phyloP scores from a whole-genome alignment of 805 yeast species.

The Wickerhamiella bombiphila region DNA sequence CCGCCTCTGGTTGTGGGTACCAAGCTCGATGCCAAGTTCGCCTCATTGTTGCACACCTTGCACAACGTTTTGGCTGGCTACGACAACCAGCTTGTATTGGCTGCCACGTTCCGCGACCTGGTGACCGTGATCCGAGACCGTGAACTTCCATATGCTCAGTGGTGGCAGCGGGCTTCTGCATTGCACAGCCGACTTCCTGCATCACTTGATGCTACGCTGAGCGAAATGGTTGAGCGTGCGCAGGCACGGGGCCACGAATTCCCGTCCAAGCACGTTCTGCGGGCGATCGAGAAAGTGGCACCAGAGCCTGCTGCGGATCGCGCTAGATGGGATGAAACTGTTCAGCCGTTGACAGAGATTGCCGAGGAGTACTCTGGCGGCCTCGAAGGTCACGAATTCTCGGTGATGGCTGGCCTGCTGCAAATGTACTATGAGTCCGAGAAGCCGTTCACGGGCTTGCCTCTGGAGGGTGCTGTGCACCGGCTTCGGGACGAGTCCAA shows the following conservation, averaged over 20 bases:
- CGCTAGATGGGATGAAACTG: conserved; percentile 37
- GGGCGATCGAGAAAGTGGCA: conserved; percentile 53
- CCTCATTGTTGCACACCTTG: conserved; percentile 42
- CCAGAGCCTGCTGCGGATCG: conserved; percentile 31
- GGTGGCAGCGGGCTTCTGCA: conserved; percentile 77
- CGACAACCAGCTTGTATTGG: conserved; percentile 92
- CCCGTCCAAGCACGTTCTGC: conserved; percentile 78
- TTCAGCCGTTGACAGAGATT: conserved; percentile 60
- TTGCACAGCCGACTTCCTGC: conserved; percentile 80
- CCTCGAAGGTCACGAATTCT: conserved; percentile 67
- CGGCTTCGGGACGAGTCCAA: conserved; percentile 77
- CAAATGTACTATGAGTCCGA: conserved; percentile 68
- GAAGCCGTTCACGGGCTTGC: conserved; percentile 42
- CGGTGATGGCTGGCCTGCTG: conserved; percentile 54
- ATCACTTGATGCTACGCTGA: conserved; percentile 54
- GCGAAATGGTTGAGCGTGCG: conserved; percentile 51
- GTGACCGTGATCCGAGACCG: conserved; percentile 62
- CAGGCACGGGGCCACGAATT: conserved; percentile 59
- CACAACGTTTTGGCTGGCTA: conserved; percentile 75
- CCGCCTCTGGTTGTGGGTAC: conserved; percentile 70
- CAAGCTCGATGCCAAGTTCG: conserved; percentile 66
- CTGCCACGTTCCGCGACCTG: conserved; percentile 58
- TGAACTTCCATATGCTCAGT: conserved; percentile 82
- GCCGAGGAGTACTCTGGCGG: conserved; percentile 62
- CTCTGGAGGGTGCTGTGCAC: conserved; percentile 66